Percentiles rank a stretch among this genome's conserved stretches.
These are phyloP conservation scores for Tulasnella sp. DNA, from an alignment of 768 basidiomycete genomes.

Conservation along the genomic window DNA sequence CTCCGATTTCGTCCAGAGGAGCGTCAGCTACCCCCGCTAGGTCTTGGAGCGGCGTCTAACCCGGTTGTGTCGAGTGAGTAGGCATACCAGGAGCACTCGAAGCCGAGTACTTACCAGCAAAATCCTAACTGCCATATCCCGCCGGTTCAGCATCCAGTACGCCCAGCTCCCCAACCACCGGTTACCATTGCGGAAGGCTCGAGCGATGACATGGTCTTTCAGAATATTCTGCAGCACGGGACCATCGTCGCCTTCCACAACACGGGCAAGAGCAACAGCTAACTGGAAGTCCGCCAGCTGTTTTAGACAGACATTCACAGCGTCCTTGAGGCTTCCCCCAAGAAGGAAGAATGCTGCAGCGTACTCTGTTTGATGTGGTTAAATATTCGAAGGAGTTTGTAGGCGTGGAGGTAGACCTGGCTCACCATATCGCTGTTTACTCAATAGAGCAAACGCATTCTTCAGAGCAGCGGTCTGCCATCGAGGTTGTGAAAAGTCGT, in stretches of 20 bases:
- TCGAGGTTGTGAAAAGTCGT: conserved; percentile 77
- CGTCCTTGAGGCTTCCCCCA: conserved; percentile 82
- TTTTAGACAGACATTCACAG: conserved; percentile 82
- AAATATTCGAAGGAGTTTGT: background rate
- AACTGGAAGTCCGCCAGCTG: conserved; percentile 89
- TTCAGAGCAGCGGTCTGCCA: conserved; percentile 94
- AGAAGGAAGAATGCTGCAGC: conserved; percentile 98
- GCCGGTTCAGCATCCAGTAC: conserved; percentile 88
- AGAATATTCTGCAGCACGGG: conserved; percentile 69
- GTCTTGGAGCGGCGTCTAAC: conserved; percentile 61
- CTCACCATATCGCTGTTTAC: conserved; percentile 89
- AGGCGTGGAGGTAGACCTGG: conserved; percentile 16
- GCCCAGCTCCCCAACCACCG: conserved; percentile 95
- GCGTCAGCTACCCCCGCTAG: conserved; percentile 57
- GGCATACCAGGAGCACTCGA: background rate
- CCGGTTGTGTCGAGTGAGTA: background rate
- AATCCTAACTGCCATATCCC: conserved; percentile 86
- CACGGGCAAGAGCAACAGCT: conserved; percentile 78
- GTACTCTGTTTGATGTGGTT: conserved; percentile 57
- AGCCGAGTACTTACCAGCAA: conserved; percentile 59
- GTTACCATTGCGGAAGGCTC: conserved; percentile 82
- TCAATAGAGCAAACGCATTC: conserved; percentile 88
- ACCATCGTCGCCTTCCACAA: conserved; percentile 79
- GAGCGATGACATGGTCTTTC: conserved; percentile 70
- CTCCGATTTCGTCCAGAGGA: conserved; percentile 61